Conservation (phyloP, 257 asterid species). For the Salvia splendens region DNA sequence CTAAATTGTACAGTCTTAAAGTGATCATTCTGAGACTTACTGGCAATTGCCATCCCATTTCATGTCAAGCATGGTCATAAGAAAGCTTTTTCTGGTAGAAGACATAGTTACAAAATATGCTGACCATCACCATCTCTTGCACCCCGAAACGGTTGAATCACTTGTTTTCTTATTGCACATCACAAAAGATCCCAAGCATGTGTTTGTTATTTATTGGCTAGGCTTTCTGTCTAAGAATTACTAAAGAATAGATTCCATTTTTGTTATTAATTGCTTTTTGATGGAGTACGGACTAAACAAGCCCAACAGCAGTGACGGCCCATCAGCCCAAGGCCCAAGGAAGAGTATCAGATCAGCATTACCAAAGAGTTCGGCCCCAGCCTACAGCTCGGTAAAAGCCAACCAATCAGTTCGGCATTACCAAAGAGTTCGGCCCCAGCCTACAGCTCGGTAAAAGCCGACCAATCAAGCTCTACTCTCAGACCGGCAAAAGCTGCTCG, state of each 20-base stretch:
- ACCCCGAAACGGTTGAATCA: constrained; percentile 96
- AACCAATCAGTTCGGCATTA: no score
- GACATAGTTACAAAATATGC: constrained; percentile 84
- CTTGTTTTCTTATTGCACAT: constrained; percentile 72
- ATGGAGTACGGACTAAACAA: no score
- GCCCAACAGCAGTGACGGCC: no score
- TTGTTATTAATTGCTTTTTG: neutral
- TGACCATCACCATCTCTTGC: constrained; percentile 92
- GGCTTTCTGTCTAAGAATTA: no score
- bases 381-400: no score
- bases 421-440: no score
- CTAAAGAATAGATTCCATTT: neutral
- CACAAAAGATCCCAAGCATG: constrained; percentile 88
- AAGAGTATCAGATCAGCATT: no score
- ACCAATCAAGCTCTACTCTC: no score
- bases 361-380: no score
- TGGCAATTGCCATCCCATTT: constrained; percentile 27
- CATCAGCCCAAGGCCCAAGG: no score
- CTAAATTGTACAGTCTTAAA: neutral
- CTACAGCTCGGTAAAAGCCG: no score
- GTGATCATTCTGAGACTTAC: constrained; percentile 20
- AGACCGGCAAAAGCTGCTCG: no score
- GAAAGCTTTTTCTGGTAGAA: constrained; percentile 59
- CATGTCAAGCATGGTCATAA: constrained; percentile 55
- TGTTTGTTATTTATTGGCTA: constrained; percentile 2